Conservation (phyloP, 352 stramenopile species). For the Phytopythium helicoides region DNA sequence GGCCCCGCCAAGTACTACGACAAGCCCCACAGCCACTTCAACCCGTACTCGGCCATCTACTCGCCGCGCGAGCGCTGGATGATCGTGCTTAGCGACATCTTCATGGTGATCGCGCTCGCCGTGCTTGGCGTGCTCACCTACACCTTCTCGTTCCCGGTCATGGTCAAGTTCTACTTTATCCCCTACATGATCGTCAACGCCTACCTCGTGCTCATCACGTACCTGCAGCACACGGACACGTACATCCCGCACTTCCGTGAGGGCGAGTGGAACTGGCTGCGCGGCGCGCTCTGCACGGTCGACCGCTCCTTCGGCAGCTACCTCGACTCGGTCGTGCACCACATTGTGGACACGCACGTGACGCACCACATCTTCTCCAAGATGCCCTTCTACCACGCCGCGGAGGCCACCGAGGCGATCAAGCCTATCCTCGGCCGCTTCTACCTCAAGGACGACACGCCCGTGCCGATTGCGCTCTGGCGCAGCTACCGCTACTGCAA, state of each 20-base stretch:
- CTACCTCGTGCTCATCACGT: conserved; percentile 98
- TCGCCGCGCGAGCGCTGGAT: conserved; percentile 90
- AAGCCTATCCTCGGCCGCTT: conserved; percentile 93
- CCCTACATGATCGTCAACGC: conserved; percentile 96
- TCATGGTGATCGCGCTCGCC: conserved; percentile 74
- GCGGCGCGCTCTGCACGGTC: conserved; percentile 96
- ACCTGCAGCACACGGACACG: conserved; percentile 97
- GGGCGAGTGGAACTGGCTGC: conserved; percentile 96
- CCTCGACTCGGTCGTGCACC: conserved; percentile 96
- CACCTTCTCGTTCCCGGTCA: conserved; percentile 71
- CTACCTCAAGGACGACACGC: conserved; percentile 94
- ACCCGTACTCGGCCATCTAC: conserved; percentile 94
- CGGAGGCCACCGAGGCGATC: conserved; percentile 93
- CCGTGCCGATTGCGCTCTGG: conserved; percentile 90
- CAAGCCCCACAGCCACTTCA: conserved; percentile 93
- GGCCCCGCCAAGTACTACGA: conserved; percentile 88
- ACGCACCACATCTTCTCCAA: conserved; percentile 98
- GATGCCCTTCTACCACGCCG: conserved; percentile 98
- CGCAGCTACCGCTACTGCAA: conserved; percentile 92
- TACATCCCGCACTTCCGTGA: conserved; percentile 96
- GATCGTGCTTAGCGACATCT: conserved; percentile 92
- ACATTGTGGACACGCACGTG: conserved; percentile 98
- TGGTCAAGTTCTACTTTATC: conserved; percentile 94
- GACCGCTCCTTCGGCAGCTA: conserved; percentile 96
- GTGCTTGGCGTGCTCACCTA: conserved; percentile 53